Conservation (phyloP, 345 rosid species). For the Syzygium aqueum region DNA sequence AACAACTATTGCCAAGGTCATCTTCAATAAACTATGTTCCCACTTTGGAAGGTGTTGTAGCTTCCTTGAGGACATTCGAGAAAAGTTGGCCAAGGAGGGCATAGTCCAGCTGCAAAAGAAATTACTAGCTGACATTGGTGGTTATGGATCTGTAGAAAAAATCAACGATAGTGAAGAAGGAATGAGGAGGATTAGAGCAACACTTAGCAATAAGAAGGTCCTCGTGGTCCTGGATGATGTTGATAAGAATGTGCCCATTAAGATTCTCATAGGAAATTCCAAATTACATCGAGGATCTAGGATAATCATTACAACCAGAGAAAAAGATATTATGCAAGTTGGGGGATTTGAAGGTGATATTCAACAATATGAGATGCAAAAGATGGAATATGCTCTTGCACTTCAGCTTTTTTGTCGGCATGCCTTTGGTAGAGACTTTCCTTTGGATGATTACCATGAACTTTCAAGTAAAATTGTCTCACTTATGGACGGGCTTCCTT, state of each 20-base stretch:
- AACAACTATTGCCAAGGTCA: not conserved
- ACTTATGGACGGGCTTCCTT: not conserved
- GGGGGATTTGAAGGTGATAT: accelerated
- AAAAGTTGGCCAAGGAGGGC: accelerated
- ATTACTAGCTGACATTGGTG: not conserved
- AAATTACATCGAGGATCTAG: not conserved
- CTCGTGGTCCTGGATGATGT: not conserved
- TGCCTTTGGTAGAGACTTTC: not conserved
- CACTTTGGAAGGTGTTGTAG: not conserved
- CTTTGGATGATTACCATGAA: accelerated
- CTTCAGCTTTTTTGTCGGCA: not conserved
- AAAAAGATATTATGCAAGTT: accelerated
- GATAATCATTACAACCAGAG: not conserved
- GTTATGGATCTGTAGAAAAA: not conserved
- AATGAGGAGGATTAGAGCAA: not conserved
- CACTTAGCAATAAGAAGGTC: accelerated
- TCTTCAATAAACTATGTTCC: not conserved
- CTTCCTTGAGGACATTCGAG: not conserved
- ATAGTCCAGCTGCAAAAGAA: accelerated
- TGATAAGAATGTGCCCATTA: accelerated
- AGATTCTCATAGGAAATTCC: accelerated
- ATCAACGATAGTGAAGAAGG: accelerated
- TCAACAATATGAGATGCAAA: accelerated
- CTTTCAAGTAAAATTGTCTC: not conserved
- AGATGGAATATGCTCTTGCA: accelerated